Base-by-base conservation (phyloP, 176 grass and related monocot species). In the Musa schizocarpa region DNA sequence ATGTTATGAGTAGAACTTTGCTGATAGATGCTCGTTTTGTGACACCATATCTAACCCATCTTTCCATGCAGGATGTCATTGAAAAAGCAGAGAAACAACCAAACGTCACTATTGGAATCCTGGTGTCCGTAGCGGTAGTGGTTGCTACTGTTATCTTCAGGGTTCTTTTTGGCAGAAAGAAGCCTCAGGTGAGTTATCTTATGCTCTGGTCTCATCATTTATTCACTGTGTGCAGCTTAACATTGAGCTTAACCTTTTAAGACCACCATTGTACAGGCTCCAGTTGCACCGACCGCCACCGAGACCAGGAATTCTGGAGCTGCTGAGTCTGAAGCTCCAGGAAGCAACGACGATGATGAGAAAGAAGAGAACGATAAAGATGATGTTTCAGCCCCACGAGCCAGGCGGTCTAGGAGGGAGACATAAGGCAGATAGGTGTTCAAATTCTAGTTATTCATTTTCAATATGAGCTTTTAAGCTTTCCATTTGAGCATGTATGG, bases 41-140 rank as follows among this genome's bases (percentile, higher is more conserved):
- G 4, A 6, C 34, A 5, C 34, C 3, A 43, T 6, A 5, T 43
- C 2, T 17, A 61, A 1, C n/a, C 20, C 1, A 62, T 6, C 13
- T 50, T 74, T 13, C 52, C 52, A 21, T 7, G 9, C 88, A 96
- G 93, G 93, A 92, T 77, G 9, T 90, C 16, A 96, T 96, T 17
- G 93, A 96, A 74, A 96, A 92, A 70, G 93, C 84, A 77, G 89
- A 92, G 87, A 90, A 83, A 73, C 93, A 96, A 82, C 87, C 89
- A 2, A 96, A 96, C 81, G 12, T 96, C 20, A 92, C 89, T 49
- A 77, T 96, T 21, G 90, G 89, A 17, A 75, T 88, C 53, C 67
- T 96, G 70, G 81, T 85, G 26, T 92, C 93, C 0, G n/a, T 92
- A 0, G 43, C 76, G 7, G 77, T 96, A 9, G 83, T 96, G 22